Conservation (phyloP, 208 protist species). For the Leishmania aethiopica region DNA sequence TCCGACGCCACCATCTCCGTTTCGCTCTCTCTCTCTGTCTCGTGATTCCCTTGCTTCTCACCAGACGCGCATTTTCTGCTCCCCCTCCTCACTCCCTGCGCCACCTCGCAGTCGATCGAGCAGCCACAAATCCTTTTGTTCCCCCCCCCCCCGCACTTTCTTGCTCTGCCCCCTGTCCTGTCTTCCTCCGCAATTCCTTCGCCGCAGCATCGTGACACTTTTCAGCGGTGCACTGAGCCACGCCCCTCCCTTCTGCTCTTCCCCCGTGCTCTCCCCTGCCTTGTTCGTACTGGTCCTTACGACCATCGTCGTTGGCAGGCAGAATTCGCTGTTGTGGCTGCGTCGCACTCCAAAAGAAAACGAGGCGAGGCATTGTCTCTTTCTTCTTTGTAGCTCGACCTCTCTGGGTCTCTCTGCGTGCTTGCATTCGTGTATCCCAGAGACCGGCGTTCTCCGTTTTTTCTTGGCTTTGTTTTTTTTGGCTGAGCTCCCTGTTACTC, state of each 20-base stretch:
- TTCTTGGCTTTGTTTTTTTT: slow-evolving; percentile 1
- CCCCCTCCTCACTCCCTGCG: background rate
- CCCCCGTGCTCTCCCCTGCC: background rate
- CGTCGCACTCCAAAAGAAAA: background rate
- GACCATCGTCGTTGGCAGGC: background rate
- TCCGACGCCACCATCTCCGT: background rate
- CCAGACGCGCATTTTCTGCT: background rate
- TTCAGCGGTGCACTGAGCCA: background rate
- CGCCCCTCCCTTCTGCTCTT: background rate
- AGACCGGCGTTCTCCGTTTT: background rate
- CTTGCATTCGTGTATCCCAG: background rate
- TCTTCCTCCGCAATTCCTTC: background rate
- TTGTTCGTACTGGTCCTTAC: background rate
- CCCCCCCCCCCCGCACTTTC: background rate
- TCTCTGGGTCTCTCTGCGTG: background rate
- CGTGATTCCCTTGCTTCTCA: background rate
- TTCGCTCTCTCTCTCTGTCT: background rate
- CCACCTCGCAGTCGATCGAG: background rate
- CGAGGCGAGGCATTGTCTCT: background rate
- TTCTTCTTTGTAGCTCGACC: background rate
- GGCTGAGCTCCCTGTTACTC: background rate
- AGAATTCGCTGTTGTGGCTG: background rate
- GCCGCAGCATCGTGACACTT: background rate
- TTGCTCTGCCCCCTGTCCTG: background rate
- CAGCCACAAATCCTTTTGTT: background rate